phyloP scores from a whole-genome alignment of 176 grass and related monocot genomes.

The Oryza meyeriana region DNA sequence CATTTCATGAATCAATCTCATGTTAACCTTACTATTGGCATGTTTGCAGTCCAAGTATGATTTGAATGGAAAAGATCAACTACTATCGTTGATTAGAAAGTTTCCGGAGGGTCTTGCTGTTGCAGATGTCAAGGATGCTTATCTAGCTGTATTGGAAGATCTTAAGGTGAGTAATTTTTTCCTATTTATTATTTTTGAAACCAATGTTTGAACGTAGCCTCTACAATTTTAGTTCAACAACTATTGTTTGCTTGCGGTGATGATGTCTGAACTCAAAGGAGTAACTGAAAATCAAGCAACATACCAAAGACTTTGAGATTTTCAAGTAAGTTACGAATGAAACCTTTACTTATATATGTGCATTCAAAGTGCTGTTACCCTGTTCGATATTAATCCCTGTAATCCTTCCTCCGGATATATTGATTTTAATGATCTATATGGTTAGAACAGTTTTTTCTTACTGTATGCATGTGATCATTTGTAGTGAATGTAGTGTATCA shows the following conservation, averaged over 20 bases:
- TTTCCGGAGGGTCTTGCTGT: slow-evolving; percentile 46
- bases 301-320: neutral
- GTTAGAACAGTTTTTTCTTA: neutral
- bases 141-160: slow-evolving; percentile 67
- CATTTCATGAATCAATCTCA: neutral
- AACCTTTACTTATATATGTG: neutral
- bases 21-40: neutral
- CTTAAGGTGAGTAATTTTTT: slow-evolving; percentile 47
- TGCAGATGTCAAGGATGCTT: slow-evolving; percentile 77
- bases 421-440: neutral
- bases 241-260: neutral
- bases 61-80: slow-evolving; percentile 66
- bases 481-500: neutral
- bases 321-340: neutral
- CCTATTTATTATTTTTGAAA: slow-evolving; percentile 2
- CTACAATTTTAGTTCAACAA: neutral
- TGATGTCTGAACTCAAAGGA: neutral
- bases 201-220: neutral
- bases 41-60: slow-evolving; percentile 58
- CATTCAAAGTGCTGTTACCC: neutral
- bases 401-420: neutral
- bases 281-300: neutral
- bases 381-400: neutral
- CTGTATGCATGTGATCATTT: neutral
- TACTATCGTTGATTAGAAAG: slow-evolving; percentile 54